These are phyloP conservation scores for Tetracladium marchalianum DNA, from an alignment of 495 filamentous ascomycete genomes.

Conservation along the genomic window DNA sequence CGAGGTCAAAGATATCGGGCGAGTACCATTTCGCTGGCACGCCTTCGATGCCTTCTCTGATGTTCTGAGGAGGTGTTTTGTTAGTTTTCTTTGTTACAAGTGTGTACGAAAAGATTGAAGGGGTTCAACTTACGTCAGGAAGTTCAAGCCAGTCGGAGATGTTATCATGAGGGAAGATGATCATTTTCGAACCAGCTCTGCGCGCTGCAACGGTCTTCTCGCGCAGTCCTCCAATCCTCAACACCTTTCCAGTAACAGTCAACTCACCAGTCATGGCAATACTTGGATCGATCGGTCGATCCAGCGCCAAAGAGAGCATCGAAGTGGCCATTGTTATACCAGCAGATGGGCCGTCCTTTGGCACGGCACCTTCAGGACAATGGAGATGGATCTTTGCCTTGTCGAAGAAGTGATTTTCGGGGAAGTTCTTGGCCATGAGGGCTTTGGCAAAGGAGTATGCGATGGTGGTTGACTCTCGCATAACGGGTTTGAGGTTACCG, in stretches of 20 bases:
- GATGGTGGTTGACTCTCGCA: slow-evolving; percentile 93
- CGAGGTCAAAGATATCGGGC: slow-evolving; percentile 74
- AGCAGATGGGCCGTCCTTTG: slow-evolving; percentile 91
- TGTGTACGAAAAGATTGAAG: neutral
- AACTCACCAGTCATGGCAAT: slow-evolving; percentile 98
- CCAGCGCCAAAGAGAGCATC: slow-evolving; percentile 72
- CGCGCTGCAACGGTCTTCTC: slow-evolving; percentile 99
- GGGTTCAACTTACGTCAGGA: slow-evolving; percentile 63
- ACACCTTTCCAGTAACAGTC: slow-evolving; percentile 93
- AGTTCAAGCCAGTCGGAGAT: slow-evolving; percentile 95
- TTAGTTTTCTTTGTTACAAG: slow-evolving; percentile 8
- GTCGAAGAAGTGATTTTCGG: slow-evolving; percentile 90
- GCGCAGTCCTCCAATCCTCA: slow-evolving; percentile 88
- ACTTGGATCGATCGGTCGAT: slow-evolving; percentile 67
- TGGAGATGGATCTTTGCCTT: slow-evolving; percentile 93
- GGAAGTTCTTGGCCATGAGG: slow-evolving; percentile 69
- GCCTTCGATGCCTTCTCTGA: slow-evolving; percentile 90
- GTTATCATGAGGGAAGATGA: slow-evolving; percentile 94
- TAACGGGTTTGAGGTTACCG: slow-evolving; percentile 89
- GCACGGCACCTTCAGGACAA: slow-evolving; percentile 93
- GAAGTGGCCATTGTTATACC: slow-evolving; percentile 97
- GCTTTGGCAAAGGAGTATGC: slow-evolving; percentile 96
- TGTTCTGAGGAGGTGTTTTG: slow-evolving; percentile 57
- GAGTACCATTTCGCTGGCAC: slow-evolving; percentile 86
- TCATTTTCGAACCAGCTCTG: slow-evolving; percentile 84